phyloP scores from a whole-genome alignment of 768 basidiomycete genomes.

The Suillus discolor region DNA sequence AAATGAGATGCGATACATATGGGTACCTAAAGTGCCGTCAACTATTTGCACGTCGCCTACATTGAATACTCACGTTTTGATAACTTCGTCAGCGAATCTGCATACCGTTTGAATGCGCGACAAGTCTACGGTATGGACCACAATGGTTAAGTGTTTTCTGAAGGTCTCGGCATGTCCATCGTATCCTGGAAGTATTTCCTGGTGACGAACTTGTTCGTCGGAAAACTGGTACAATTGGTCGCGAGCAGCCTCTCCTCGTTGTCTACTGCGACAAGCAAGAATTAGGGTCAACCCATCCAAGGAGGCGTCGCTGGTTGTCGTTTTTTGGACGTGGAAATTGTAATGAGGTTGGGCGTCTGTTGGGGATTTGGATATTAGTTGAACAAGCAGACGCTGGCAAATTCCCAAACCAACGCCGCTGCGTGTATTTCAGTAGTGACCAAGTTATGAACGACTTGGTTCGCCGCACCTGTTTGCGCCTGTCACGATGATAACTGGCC shows the following conservation, averaged over 20 bases:
- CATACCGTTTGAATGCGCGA: constrained; percentile 61
- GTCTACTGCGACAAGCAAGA: constrained; percentile 74
- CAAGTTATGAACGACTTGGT: not conserved
- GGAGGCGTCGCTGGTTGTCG: constrained; percentile 23
- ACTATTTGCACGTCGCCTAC: not conserved
- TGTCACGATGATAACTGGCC: constrained; percentile 64
- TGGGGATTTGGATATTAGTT: constrained; percentile 55
- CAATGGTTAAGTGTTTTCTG: constrained; percentile 57
- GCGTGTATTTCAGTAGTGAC: constrained; percentile 9
- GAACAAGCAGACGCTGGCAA: constrained; percentile 74
- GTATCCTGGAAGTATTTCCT: constrained; percentile 39
- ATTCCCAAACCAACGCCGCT: constrained; percentile 87
- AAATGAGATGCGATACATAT: constrained; percentile 79
- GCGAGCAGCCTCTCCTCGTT: constrained; percentile 65
- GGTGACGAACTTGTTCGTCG: constrained; percentile 51
- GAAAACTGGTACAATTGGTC: constrained; percentile 53
- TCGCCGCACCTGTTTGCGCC: constrained; percentile 67
- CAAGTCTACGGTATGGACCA: constrained; percentile 67
- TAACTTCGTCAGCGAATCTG: constrained; percentile 57
- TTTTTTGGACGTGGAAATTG: constrained; percentile 17
- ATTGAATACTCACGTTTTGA: constrained; percentile 47
- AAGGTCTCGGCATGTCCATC: constrained; percentile 61
- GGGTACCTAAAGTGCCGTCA: constrained; percentile 54
- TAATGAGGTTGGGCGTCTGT: constrained; percentile 53
- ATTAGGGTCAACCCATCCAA: constrained; percentile 70